Conservation (phyloP, 176 grass and related monocot species). For the Aegilops umbellulata region DNA sequence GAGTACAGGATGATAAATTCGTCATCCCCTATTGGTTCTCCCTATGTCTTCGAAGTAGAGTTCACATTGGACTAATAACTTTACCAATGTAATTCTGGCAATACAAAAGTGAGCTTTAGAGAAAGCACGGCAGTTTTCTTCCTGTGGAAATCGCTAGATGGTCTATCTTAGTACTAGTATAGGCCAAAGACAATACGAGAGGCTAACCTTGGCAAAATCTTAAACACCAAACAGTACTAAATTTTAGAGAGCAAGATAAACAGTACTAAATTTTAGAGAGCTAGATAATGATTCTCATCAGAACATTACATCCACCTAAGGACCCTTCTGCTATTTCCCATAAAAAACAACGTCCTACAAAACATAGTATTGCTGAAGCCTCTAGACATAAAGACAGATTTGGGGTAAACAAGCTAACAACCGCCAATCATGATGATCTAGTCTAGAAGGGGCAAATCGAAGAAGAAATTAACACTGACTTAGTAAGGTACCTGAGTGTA, state of each 20-base stretch:
- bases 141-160: neutral
- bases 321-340: neutral
- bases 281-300: neutral
- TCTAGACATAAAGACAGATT: neutral
- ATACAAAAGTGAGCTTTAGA: neutral
- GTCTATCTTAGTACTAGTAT: neutral
- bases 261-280: neutral
- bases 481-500: constrained; percentile 65
- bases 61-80: neutral
- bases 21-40: neutral
- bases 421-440: neutral
- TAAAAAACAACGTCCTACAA: neutral
- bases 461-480: neutral
- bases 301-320: neutral
- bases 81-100: neutral
- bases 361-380: neutral
- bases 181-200: neutral
- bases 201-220: neutral
- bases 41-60: neutral
- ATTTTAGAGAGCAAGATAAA: neutral
- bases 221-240: neutral
- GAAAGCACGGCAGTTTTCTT: neutral
- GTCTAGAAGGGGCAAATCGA: neutral
- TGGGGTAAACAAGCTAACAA: neutral
- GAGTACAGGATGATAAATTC: neutral